Conservation (phyloP, 805 yeast genomes). For the Phaffomyces antillensis region DNA sequence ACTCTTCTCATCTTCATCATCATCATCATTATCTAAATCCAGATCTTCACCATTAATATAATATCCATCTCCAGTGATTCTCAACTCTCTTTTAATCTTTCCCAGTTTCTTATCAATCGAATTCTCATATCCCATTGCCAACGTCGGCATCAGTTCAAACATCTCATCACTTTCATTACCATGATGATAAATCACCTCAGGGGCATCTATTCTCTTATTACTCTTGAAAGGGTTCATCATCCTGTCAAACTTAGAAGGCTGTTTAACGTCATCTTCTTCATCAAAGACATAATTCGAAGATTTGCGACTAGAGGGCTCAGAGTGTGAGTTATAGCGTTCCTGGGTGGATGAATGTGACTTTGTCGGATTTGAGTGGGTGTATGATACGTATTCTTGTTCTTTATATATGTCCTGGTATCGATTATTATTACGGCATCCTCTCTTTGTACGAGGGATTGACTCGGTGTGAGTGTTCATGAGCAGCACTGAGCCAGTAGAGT, state of each 20-base stretch:
- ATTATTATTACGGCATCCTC: too few relatives aligned
- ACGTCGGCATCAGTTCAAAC: slow-evolving; percentile 21
- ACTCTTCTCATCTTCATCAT: background rate
- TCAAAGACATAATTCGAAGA: background rate
- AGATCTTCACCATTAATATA: slow-evolving; percentile 9
- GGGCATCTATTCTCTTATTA: background rate
- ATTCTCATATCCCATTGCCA: slow-evolving; percentile 24
- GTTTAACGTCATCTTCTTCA: background rate
- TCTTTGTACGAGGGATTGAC: too few relatives aligned
- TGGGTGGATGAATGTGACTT: too few relatives aligned
- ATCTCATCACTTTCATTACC: slow-evolving; percentile 15
- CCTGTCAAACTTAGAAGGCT: background rate
- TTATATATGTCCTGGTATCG: too few relatives aligned
- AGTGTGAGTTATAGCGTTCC: background rate
- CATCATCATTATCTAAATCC: background rate
- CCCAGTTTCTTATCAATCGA: slow-evolving; percentile 11
- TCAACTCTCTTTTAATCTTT: slow-evolving; percentile 15
- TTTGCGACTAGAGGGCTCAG: background rate
- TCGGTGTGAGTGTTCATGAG: too few relatives aligned
- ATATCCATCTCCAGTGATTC: slow-evolving; percentile 21
- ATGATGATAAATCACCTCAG: slow-evolving; percentile 8
- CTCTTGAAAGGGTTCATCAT: background rate
- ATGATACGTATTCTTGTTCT: too few relatives aligned
- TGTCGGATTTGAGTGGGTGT: too few relatives aligned
- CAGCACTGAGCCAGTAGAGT: too few relatives aligned